Conservation (phyloP, 2,329 filamentous ascomycete species). For the Pseudocercospora fuligena region DNA sequence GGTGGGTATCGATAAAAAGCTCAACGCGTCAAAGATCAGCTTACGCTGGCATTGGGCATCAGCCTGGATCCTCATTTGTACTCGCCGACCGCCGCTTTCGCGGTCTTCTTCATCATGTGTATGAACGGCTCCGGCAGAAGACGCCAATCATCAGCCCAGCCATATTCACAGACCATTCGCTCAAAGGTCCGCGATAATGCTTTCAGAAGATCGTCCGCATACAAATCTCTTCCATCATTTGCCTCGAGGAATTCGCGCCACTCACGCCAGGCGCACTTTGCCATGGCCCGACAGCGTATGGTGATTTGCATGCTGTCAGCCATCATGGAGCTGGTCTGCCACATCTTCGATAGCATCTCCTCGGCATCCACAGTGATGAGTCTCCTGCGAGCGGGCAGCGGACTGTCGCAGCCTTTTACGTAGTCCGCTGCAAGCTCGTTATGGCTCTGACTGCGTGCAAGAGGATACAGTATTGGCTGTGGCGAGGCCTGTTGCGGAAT, state of each 20-base stretch:
- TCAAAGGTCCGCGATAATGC: slow-evolving; percentile 13
- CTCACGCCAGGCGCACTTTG: slow-evolving; percentile 26
- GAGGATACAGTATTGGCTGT: neutral
- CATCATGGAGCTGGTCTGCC: slow-evolving; percentile 5
- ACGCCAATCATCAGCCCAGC: slow-evolving; percentile 14
- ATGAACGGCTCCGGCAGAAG: slow-evolving; percentile 9
- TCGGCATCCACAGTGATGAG: slow-evolving; percentile 15
- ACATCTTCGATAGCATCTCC: slow-evolving; percentile 22
- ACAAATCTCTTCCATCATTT: slow-evolving; percentile 12
- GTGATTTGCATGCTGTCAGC: slow-evolving; percentile 7
- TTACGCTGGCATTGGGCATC: neutral
- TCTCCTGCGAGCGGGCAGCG: neutral
- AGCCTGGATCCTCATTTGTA: neutral
- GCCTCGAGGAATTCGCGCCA: slow-evolving; percentile 20
- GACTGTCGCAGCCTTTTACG: neutral
- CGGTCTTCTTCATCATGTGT: slow-evolving; percentile 12
- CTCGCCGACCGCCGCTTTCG: neutral
- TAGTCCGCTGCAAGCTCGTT: neutral
- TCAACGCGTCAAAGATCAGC: neutral
- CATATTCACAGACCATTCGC: slow-evolving; percentile 17
- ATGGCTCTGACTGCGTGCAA: neutral
- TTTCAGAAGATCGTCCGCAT: slow-evolving; percentile 13
- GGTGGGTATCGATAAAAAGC: slow-evolving; percentile 7
- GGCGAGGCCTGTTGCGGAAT: neutral
- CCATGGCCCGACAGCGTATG: slow-evolving; percentile 22